Conservation (phyloP, 2,329 filamentous ascomycete species). For the Epichloe typhina region DNA sequence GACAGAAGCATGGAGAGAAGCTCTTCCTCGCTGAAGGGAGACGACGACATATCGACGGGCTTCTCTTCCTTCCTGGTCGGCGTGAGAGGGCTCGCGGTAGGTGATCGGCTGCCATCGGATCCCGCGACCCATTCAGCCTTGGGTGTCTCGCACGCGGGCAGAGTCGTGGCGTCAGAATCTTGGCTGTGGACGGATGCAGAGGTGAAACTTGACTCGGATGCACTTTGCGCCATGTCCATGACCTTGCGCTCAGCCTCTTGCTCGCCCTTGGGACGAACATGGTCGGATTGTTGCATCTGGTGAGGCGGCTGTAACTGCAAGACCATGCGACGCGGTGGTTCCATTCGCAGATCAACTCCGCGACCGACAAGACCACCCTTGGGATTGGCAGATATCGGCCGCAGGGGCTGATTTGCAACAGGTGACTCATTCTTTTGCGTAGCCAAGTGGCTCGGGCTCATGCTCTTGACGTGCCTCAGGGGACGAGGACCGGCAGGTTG, state of each 20-base stretch:
- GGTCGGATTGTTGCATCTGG: conserved; percentile 4
- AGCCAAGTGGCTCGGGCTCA: conserved; percentile 10
- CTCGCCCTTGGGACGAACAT: conserved; percentile 8
- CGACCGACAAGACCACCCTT: background rate
- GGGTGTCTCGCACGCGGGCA: conserved; percentile 8
- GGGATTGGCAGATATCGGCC: background rate
- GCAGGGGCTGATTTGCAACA: background rate
- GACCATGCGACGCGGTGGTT: background rate
- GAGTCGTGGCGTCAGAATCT: conserved; percentile 10
- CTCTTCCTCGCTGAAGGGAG: conserved; percentile 21
- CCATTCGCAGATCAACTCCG: background rate
- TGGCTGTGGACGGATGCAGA: conserved; percentile 14
- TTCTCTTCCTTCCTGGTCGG: background rate
- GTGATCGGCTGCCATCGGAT: conserved; percentile 4
- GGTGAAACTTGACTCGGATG: conserved; percentile 14
- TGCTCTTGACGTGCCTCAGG: conserved; percentile 10
- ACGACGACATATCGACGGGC: conserved; percentile 13
- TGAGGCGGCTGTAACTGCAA: conserved; percentile 5
- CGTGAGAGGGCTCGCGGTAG: conserved; percentile 6
- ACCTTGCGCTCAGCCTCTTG: background rate
- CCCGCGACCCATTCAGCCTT: conserved; percentile 3
- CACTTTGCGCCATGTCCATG: conserved; percentile 1
- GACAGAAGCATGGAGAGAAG: conserved; percentile 19
- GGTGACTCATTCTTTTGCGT: background rate
- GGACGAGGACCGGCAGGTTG: conserved; percentile 8